These are phyloP conservation scores for Centrapalus pauciflorus DNA, from an alignment of 129 eudicot genomes.

Conservation along the genomic window DNA sequence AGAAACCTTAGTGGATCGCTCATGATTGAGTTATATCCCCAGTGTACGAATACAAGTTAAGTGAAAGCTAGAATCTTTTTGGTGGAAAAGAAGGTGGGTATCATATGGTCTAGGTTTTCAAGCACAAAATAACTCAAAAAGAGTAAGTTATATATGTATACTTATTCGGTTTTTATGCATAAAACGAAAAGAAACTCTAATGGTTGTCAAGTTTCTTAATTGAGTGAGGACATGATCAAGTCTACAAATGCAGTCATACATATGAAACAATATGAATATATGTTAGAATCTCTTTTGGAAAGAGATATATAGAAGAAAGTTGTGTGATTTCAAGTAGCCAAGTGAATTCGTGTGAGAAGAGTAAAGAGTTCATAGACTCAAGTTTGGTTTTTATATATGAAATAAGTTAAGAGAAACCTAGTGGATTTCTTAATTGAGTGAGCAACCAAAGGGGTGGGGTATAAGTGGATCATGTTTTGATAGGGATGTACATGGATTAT, in stretches of 20 bases:
- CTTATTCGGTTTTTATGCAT: neutral
- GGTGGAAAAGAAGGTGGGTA: slow-evolving; percentile 18
- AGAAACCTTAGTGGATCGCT: slow-evolving; percentile 20
- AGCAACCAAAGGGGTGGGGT: slow-evolving; percentile 27
- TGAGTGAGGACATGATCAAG: slow-evolving; percentile 10
- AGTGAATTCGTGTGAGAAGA: slow-evolving; percentile 3
- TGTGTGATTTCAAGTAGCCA: slow-evolving; percentile 14
- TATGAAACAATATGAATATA: slow-evolving; percentile 20
- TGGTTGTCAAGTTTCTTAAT: slow-evolving; percentile 28
- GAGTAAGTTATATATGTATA: no score
- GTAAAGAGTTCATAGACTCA: slow-evolving; percentile 2
- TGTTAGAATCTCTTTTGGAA: slow-evolving; percentile 26
- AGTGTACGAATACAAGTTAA: slow-evolving; percentile 9
- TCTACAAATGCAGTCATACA: slow-evolving; percentile 19
- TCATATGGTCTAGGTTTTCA: slow-evolving; percentile 11
- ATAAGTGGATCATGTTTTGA: slow-evolving; percentile 22
- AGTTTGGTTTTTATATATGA: slow-evolving; percentile 30
- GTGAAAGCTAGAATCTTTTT: slow-evolving; percentile 32
- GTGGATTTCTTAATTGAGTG: slow-evolving; percentile 33
- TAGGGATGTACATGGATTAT: slow-evolving; percentile 14
- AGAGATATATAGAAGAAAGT: slow-evolving; percentile 13
- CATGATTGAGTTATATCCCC: slow-evolving; percentile 12
- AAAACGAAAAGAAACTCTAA: slow-evolving; percentile 1
- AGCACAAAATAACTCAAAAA: slow-evolving; percentile 11
- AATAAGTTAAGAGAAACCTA: neutral